Conservation (phyloP, 345 rosid genomes). For the Rubroshorea leprosula region DNA sequence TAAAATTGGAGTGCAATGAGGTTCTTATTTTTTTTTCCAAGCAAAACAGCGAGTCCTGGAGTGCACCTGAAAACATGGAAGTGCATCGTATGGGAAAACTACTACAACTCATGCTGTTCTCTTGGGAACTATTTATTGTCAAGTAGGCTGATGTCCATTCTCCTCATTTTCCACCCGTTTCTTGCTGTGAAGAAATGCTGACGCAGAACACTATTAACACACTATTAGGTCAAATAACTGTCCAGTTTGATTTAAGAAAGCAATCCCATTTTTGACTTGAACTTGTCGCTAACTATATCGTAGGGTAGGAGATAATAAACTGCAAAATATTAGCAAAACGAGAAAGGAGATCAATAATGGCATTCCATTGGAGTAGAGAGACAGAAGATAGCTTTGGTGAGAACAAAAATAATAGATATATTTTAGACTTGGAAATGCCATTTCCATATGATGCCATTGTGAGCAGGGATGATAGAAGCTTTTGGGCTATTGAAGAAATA, state of each 20-base stretch:
- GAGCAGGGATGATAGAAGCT: slow-evolving; percentile 65
- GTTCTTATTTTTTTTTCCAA: too few relatives aligned
- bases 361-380: neutral
- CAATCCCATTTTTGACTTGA: slow-evolving; percentile 32
- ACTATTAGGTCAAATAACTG: slow-evolving; percentile 10
- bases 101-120: too few relatives aligned
- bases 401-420: too few relatives aligned
- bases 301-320: slow-evolving; percentile 62
- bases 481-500: slow-evolving; percentile 43
- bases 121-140: slow-evolving; percentile 23
- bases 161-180: slow-evolving; percentile 18
- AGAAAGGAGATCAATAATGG: slow-evolving; percentile 4
- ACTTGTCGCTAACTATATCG: slow-evolving; percentile 51
- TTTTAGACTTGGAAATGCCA: slow-evolving; percentile 36
- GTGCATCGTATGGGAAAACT: too few relatives aligned
- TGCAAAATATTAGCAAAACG: slow-evolving; percentile 18
- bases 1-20: too few relatives aligned
- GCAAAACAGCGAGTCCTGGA: too few relatives aligned
- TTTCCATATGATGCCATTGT: slow-evolving; percentile 96
- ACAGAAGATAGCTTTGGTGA: neutral
- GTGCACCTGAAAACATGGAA: too few relatives aligned
- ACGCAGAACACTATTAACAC: slow-evolving; percentile 12
- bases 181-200: slow-evolving; percentile 9
- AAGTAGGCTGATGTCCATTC: slow-evolving; percentile 5
- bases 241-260: neutral